Percentiles rank a stretch among this genome's conserved stretches.
Conservation (phyloP, 2,329 filamentous ascomycete genomes). For the Alternaria burnsii region DNA sequence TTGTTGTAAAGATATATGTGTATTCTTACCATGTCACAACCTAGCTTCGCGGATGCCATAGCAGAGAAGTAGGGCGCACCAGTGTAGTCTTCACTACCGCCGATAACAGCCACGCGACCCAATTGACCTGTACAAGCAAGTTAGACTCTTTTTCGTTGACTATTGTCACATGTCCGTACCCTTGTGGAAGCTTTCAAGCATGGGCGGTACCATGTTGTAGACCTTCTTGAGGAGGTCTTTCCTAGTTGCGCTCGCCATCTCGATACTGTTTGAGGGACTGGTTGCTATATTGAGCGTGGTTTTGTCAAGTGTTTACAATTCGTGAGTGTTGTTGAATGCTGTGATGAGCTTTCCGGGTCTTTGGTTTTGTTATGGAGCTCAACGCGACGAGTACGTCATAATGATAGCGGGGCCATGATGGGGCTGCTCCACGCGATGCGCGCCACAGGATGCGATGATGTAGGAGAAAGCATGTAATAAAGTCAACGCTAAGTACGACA, state of each 20-base stretch:
- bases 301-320: background rate
- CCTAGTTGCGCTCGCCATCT: conserved; percentile 66
- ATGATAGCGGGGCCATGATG: conserved; percentile 28
- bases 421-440: conserved; percentile 23
- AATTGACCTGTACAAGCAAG: conserved; percentile 73
- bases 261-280: conserved; percentile 9
- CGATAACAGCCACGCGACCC: conserved; percentile 90
- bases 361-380: conserved; percentile 24
- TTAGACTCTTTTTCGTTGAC: conserved; percentile 22
- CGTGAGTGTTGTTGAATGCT: conserved; percentile 8
- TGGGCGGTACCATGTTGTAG: conserved; percentile 89
- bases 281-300: background rate
- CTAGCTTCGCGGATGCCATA: conserved; percentile 91
- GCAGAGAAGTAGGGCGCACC: conserved; percentile 98
- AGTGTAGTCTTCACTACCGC: conserved; percentile 94
- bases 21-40: conserved; percentile 80
- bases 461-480: background rate
- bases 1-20: conserved; percentile 1
- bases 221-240: conserved; percentile 81
- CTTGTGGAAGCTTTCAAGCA: conserved; percentile 97
- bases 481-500: background rate
- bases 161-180: conserved; percentile 60
- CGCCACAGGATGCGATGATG: conserved; percentile 21
- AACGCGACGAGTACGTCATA: conserved; percentile 24
- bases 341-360: conserved; percentile 14